Conservation (phyloP, 2,329 filamentous ascomycete genomes). For the Cordyceps militaris region DNA sequence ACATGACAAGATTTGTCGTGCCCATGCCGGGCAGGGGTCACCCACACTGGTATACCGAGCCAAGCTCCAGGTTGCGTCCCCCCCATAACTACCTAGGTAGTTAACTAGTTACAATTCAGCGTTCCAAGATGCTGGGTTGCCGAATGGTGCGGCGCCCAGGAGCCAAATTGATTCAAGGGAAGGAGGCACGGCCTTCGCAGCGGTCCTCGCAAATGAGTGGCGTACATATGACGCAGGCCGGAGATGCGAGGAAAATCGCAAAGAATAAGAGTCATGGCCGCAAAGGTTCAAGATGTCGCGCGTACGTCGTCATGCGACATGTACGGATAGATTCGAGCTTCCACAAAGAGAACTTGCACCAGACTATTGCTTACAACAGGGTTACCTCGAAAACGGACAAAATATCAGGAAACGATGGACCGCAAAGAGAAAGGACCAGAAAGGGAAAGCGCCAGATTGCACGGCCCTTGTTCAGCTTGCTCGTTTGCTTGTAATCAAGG, state of each 20-base stretch:
- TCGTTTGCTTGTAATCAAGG: neutral
- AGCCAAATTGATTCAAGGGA: neutral
- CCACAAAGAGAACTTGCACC: neutral
- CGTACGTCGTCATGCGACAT: neutral
- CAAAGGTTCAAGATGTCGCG: neutral
- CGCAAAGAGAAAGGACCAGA: neutral
- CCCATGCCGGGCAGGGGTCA: neutral
- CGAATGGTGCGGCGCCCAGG: neutral
- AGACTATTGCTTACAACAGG: neutral
- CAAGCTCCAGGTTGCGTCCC: neutral
- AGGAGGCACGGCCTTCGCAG: neutral
- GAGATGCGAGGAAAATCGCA: no score
- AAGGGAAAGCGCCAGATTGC: neutral
- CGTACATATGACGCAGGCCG: neutral
- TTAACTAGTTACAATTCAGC: neutral
- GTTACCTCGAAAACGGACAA: slow-evolving; percentile 6
- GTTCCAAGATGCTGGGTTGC: neutral
- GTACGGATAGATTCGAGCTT: neutral
- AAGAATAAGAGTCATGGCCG: neutral
- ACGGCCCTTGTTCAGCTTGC: slow-evolving; percentile 9
- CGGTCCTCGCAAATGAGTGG: slow-evolving; percentile 11
- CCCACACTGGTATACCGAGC: neutral
- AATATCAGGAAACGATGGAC: neutral
- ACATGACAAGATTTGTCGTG: no score
- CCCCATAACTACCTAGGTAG: no score